Base-by-base conservation (phyloP, 2,329 filamentous ascomycete genomes). In the Aspergillus vadensis region DNA sequence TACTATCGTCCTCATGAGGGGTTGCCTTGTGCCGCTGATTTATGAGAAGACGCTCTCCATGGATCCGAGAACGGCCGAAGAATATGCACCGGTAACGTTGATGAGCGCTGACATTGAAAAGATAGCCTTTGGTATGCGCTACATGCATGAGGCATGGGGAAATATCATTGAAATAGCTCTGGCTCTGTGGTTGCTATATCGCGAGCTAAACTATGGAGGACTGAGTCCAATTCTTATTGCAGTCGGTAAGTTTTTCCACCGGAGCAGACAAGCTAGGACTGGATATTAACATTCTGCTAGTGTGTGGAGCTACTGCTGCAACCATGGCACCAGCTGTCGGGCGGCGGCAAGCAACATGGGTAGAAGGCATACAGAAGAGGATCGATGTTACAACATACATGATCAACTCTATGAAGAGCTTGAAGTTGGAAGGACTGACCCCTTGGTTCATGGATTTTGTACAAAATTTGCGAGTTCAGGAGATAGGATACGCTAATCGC, bases 341-440 rank as follows among this genome's bases (percentile, higher is more conserved):
- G 8, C 50, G 41, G 3, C 58, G 57, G 1, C 70, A 74, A 50
- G 63, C 62, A 30, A 50, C 53, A 2, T 74, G 72, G 72, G 66
- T 74, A 60, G 39, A 61, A 4, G 60, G 52, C 2, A 69, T 73
- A 7, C 68, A 75, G 44, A 67, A 59, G 19, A 62, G 73, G 9
- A 67, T 74, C 27, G 66, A 65, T 21, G 53, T 68, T 15, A 75
- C 71, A 1, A 63, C 72, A 9, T 67, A 60, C 2, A 67, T 72
- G 21, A 70, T 80, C 23, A 65, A 68, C 2, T 70, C 69, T 52
- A 78, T 80, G 70, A 80, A 79, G 61, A 48, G 36, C n/a, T 30
- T 41, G 7, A 15, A 47, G 23, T 19, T 25, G 27, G 50, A 32
- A n/a, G 39, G 36, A 7, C 36, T 53, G 17, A 58, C 41, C 2